A percentile compares a stretch with the other conserved stretches of the same genome.
phyloP scores from a whole-genome alignment of 2,329 filamentous ascomycete genomes.

The Curvularia sp. region DNA sequence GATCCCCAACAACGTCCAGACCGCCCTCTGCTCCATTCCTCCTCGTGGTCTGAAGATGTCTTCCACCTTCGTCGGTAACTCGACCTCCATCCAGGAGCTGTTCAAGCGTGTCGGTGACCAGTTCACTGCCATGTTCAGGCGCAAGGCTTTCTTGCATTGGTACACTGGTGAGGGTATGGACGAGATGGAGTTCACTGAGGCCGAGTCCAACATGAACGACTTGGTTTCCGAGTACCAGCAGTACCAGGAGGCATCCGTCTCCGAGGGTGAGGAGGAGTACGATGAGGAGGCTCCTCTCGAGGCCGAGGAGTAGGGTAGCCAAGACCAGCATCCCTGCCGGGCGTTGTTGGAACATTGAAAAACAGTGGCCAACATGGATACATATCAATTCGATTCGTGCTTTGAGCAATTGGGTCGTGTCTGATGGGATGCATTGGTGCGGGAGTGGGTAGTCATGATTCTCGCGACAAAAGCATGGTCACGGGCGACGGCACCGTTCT shows the following conservation, averaged over 20 bases:
- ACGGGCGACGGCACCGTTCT: constrained; percentile 29
- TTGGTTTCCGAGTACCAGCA: constrained; percentile 99
- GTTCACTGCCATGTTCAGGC: constrained; percentile 99
- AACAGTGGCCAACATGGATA: constrained; percentile 17
- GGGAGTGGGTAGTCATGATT: constrained; percentile 23
- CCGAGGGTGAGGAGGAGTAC: constrained; percentile 96
- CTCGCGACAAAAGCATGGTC: constrained; percentile 22
- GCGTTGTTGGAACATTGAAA: constrained; percentile 25
- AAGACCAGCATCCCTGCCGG: constrained; percentile 26
- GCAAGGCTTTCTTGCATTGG: constrained; percentile 99
- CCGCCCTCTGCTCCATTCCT: constrained; percentile 97
- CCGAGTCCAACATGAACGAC: constrained; percentile 99
- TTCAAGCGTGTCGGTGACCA: constrained; percentile 99
- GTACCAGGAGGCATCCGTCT: constrained; percentile 98
- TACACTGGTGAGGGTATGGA: constrained; percentile 99
- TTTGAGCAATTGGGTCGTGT: constrained; percentile 34
- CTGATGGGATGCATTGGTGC: constrained; percentile 19
- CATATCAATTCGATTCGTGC: constrained; percentile 35
- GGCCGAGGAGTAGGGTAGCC: constrained; percentile 65
- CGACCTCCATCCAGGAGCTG: constrained; percentile 98
- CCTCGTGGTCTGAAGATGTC: constrained; percentile 99
- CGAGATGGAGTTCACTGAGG: constrained; percentile 99
- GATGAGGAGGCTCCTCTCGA: constrained; percentile 81
- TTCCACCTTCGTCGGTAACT: constrained; percentile 98
- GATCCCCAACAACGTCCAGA: constrained; percentile 99